Conservation (phyloP, 495 filamentous ascomycete species). For the Melanomma pulvis-pyrius region DNA sequence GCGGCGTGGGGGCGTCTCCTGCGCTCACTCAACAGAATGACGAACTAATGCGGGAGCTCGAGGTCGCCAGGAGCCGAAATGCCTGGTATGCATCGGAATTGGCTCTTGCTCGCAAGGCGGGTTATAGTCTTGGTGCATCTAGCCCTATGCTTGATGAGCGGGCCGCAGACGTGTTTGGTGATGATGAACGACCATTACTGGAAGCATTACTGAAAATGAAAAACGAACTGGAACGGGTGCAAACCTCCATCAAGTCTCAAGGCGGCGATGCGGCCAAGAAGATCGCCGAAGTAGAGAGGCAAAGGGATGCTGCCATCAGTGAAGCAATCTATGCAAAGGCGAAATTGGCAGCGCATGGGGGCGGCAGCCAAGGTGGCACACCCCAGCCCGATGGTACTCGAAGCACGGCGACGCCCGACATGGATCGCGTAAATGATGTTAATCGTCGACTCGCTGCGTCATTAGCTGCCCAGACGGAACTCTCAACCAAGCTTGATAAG, state of each 20-base stretch:
- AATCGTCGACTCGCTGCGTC: conserved; percentile 79
- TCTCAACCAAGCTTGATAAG: conserved; percentile 69
- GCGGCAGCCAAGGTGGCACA: conserved; percentile 66
- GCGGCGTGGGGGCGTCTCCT: conserved; percentile 45
- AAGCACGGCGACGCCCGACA: conserved; percentile 56
- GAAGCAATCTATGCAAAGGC: conserved; percentile 95
- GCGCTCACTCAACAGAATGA: conserved; percentile 50
- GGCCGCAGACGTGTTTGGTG: conserved; percentile 73
- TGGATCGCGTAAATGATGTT: conserved; percentile 74
- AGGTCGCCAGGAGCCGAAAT: conserved; percentile 78
- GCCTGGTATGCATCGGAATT: conserved; percentile 98
- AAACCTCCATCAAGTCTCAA: conserved; percentile 83
- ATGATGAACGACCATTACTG: conserved; percentile 88
- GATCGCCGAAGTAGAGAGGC: conserved; percentile 90
- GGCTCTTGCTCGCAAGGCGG: conserved; percentile 82
- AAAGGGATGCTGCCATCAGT: conserved; percentile 85
- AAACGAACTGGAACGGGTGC: conserved; percentile 78
- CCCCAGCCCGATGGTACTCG: conserved; percentile 66
- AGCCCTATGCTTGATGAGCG: conserved; percentile 77
- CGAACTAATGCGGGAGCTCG: conserved; percentile 76
- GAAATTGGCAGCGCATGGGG: conserved; percentile 80
- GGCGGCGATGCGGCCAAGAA: conserved; percentile 79
- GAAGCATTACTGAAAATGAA: conserved; percentile 93
- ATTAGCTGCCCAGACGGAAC: conserved; percentile 73
- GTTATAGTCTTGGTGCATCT: conserved; percentile 76